Base-by-base conservation (phyloP, 1,139 yeast genomes). In the Pichia sp. region DNA sequence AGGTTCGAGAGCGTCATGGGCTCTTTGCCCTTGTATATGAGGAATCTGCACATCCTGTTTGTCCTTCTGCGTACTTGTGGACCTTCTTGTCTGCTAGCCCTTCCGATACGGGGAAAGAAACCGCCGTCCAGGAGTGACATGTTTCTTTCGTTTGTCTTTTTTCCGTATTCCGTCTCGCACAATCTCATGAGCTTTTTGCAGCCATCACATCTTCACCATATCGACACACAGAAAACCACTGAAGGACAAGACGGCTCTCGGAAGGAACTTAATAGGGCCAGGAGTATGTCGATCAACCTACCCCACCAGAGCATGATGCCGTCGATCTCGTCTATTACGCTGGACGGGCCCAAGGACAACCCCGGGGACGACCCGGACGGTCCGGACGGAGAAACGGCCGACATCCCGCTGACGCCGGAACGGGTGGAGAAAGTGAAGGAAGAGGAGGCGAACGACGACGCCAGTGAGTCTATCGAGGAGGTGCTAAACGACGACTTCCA, bases 1-100 rank as follows among this genome's bases (percentile, higher is more conserved):
- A 93, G 76, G 67, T 92, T 95, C 8, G 96, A 89, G 48, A 93
- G 78, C 49, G 87, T 79, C 71, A 90, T 89, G 5, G 96, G 87
- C 64, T 92, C 96, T 49, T 80, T 80, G 26, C 88, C 84, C 62
- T 81, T 81, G 70, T 79, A 81, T 5, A 81, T 81, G 42, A 81
- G 70, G 59, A 81, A 82, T 53, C 86, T 68, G 64, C 86, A 81
- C 86, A 81, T 81, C 41, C 15, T 38, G 38, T 3, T 34, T 11
- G n/a, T 23, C 26, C 26, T 23, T 23, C 26, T 23, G 26, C 26
- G 26, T 23, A 23, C 26, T 23, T 23, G 26, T 23, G 26, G 26
- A 23, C 26, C 26, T 23, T 23, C 26, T 23, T 23, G 26, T 23
- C 26, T 23, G 26, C 26, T 23, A 23, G 26, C 26, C 26, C 26